These are phyloP conservation scores for Trametes hirsuta DNA, from an alignment of 1,284 basidiomycete species.

Conservation along the genomic window DNA sequence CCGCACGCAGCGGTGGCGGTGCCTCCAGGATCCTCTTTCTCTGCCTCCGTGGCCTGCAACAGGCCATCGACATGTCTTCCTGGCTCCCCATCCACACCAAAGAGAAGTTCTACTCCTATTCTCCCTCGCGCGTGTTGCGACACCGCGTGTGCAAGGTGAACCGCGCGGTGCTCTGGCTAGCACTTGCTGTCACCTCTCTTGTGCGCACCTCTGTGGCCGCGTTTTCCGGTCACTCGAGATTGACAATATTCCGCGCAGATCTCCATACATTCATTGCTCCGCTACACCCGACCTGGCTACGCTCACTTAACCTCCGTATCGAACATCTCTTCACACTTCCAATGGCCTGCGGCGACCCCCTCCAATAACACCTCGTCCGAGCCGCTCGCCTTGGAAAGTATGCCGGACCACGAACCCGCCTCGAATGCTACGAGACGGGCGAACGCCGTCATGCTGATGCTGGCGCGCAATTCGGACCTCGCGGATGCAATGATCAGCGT, in stretches of 20 bases:
- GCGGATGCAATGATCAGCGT: slow-evolving; percentile 60
- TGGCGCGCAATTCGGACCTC: slow-evolving; percentile 73
- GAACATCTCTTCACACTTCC: slow-evolving; percentile 20
- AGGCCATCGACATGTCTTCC: slow-evolving; percentile 5
- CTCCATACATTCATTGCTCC: slow-evolving; percentile 36
- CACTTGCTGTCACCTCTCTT: not conserved
- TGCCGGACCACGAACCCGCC: not conserved
- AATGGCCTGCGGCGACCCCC: slow-evolving; percentile 2
- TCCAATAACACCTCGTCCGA: not conserved
- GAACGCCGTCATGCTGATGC: slow-evolving; percentile 44
- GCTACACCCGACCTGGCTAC: slow-evolving; percentile 38
- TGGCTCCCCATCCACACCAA: slow-evolving; percentile 10
- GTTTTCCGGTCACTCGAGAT: no score
- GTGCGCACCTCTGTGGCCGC: not conserved
- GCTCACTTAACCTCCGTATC: slow-evolving; percentile 36
- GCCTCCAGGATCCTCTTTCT: no score
- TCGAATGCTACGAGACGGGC: slow-evolving; percentile 23
- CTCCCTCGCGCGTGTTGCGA: not conserved
- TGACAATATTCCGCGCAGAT: not conserved
- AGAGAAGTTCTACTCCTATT: slow-evolving; percentile 3
- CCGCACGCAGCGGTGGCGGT: no score
- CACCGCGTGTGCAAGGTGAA: not conserved
- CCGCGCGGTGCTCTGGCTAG: not conserved
- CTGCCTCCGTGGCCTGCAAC: no score
- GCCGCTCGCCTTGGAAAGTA: not conserved